Percentiles rank a stretch among this genome's conserved stretches.
phyloP scores from a whole-genome alignment of 2,329 filamentous ascomycete genomes.

The Colletotrichum sp. region DNA sequence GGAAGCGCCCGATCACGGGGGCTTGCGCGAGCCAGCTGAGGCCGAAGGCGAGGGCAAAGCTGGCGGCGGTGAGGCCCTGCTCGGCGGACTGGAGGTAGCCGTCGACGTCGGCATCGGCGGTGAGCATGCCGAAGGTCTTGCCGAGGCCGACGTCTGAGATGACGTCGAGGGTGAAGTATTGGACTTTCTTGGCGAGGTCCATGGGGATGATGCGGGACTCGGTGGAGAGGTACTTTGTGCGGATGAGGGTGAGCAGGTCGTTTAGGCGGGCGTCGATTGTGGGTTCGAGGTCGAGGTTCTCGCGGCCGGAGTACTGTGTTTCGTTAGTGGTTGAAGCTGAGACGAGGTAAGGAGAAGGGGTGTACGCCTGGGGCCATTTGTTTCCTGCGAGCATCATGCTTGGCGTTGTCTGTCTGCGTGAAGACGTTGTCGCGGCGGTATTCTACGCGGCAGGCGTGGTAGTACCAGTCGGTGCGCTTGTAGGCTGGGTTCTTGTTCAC shows the following conservation, averaged over 20 bases:
- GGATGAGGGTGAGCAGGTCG: constrained; percentile 49
- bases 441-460: constrained; percentile 51
- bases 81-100: constrained; percentile 40
- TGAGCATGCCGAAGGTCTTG: constrained; percentile 52
- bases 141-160: constrained; percentile 57
- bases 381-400: constrained; percentile 49
- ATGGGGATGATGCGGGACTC: constrained; percentile 33
- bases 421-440: constrained; percentile 58
- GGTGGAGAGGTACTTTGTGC: constrained; percentile 45
- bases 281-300: constrained; percentile 54
- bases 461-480: constrained; percentile 46
- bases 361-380: constrained; percentile 57
- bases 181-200: constrained; percentile 51
- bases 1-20: constrained; percentile 28
- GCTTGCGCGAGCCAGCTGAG: constrained; percentile 34
- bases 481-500: constrained; percentile 48
- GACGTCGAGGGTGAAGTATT: constrained; percentile 59
- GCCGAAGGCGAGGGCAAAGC: constrained; percentile 29
- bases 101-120: constrained; percentile 48
- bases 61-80: constrained; percentile 32
- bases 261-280: constrained; percentile 52
- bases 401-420: constrained; percentile 50
- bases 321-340: neutral
- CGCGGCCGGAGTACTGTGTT: constrained; percentile 57
- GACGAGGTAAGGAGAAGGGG: constrained; percentile 9